Evolutionary conservation across 108 stramenopile species (phyloP).

Genomic region (Asterionellopsis glacialis): DNA sequence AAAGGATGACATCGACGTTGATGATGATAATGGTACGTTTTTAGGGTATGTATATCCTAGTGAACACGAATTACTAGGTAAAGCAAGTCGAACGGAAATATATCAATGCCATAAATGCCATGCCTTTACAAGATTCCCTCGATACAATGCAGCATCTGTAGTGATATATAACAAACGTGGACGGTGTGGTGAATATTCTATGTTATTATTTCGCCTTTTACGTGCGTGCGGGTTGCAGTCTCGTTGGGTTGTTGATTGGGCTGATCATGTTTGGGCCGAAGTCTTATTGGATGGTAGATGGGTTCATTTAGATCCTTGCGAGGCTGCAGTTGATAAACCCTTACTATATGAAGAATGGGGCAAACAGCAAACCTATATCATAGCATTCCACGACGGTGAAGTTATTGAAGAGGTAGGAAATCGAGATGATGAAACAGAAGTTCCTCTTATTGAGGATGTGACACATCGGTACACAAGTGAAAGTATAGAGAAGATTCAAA

Average conservation of each 20-base stretch:
- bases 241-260: constrained; percentile 71
- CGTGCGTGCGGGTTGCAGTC: constrained; percentile 40
- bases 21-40: constrained; percentile 32
- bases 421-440: no score
- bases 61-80: constrained; percentile 26
- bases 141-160: constrained; percentile 47
- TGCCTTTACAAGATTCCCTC: constrained; percentile 53
- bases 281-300: constrained; percentile 26
- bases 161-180: constrained; percentile 39
- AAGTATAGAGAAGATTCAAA: constrained; percentile 15
- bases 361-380: constrained; percentile 62
- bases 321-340: constrained; percentile 59
- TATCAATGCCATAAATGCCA: constrained; percentile 53
- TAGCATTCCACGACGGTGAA: constrained; percentile 45
- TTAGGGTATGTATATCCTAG: constrained; percentile 52
- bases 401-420: background rate
- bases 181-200: constrained; percentile 60
- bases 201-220: constrained; percentile 53
- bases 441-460: constrained; percentile 37
- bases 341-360: constrained; percentile 61
- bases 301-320: constrained; percentile 72
- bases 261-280: constrained; percentile 72
- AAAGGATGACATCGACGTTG: constrained; percentile 10
- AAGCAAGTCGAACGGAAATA: constrained; percentile 52
- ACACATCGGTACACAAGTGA: constrained; percentile 36